Evolutionary conservation across 1,139 yeast genomes (phyloP), one percentile per base, ranked within the genome.

Genomic region (Geotrichum cucujoidarum): DNA sequence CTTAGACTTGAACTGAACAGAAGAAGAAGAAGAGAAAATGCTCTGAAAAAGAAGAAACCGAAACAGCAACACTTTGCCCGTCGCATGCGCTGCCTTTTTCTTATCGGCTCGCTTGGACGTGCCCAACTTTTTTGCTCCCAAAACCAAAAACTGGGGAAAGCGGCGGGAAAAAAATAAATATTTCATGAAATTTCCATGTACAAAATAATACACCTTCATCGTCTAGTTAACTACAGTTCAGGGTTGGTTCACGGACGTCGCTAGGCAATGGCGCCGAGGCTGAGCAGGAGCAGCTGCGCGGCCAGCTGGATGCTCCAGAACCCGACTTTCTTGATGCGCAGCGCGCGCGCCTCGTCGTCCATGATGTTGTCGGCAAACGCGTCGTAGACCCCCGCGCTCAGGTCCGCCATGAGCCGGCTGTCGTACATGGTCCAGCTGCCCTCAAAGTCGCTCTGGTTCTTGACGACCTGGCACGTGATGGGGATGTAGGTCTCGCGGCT

Each of bases 351-450:
- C 57, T 87, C 86, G 56, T 92, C 97, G 63, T 92, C 94, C 14
- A 84, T 84, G 24, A 88, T 95, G 60, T 89, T 90, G 46, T 82
- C 78, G 2, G 82, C 96, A 66, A 92, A 89, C 33, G 92, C 90
- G 58, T 88, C 92, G 64, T 90, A 90, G 2, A 90, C 95, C 58
- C 87, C 95, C 39, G 83, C 83, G 32, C 94, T 83, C 48, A 94
- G 75, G 61, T 90, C 97, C 60, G 86, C 95, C 95, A 92, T 88
- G 52, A 92, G 71, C 49, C 84, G 73, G 31, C 95, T 84, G 63
- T 92, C 98, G 65, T 89, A 92, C 4, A 89, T 75, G 1, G 98
- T 92, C 98, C 98, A 92, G 4, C 95, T 80, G 0, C 98, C 98
- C 59, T 86, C 89, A 62, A 92, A 92, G 61, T 92, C 97, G 32